Conservation (phyloP, 768 basidiomycete species). For the Clitopilus passeckerianus region DNA sequence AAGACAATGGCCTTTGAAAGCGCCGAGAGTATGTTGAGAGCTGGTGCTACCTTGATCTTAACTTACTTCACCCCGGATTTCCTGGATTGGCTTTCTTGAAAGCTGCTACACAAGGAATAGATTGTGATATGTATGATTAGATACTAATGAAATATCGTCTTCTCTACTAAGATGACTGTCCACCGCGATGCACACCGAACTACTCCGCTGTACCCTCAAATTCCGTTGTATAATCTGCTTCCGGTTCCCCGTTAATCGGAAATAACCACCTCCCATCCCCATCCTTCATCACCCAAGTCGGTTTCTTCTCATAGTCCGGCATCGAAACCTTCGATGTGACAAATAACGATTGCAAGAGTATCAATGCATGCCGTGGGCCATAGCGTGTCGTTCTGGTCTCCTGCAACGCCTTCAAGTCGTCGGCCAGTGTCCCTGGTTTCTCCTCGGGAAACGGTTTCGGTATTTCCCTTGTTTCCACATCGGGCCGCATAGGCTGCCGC, state of each 20-base stretch:
- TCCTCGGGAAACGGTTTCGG: not conserved
- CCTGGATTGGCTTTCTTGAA: conserved; percentile 67
- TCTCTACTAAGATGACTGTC: not conserved
- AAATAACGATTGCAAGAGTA: not conserved
- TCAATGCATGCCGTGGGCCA: not conserved
- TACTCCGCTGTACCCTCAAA: no score
- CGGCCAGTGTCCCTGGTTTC: not conserved
- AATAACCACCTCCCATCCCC: not conserved
- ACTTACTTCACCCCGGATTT: conserved; percentile 98
- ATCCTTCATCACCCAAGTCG: not conserved
- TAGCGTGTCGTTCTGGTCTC: not conserved
- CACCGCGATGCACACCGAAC: not conserved
- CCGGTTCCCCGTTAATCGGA: not conserved
- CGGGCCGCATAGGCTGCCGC: not conserved
- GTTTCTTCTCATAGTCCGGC: not conserved
- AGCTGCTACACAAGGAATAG: not conserved
- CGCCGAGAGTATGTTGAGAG: conserved; percentile 86
- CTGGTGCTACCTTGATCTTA: conserved; percentile 89
- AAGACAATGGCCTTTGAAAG: conserved; percentile 94
- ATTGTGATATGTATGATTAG: not conserved
- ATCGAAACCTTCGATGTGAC: not conserved
- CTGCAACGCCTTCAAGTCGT: not conserved
- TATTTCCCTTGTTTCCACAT: not conserved
- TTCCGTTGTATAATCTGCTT: not conserved
- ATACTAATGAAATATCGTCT: not conserved